Evolutionary conservation across 2,329 filamentous ascomycete species (phyloP), one percentile per base, ranked within the genome.

Genomic region (Lachnellula arida): DNA sequence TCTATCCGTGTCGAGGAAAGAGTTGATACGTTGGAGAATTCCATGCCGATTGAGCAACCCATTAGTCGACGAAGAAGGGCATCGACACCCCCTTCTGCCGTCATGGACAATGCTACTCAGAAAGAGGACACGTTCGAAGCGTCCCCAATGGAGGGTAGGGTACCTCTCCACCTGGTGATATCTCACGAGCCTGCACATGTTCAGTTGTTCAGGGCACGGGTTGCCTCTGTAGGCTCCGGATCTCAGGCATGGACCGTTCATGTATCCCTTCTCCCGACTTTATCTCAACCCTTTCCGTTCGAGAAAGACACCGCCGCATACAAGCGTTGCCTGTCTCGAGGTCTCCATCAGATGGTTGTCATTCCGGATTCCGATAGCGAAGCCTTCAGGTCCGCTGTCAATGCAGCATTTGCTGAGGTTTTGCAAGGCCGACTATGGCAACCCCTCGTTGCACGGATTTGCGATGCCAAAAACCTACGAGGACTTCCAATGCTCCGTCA

Each of bases 301-400:
- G 81, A 84, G 68, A 81, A 81, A 64, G 80, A 84, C 61, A 84
- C 81, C 14, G 78, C 75, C 42, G 81, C 81, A 4, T 85, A 85
- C 68, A 83, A 83, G 64, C 75, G 81, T 44, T 84, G 81, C 46
- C 72, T 84, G 4, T 85, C 81, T 14, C 78, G 81, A 15, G 81
- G 81, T 3, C 74, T 84, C 46, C 81, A 84, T 62, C 79, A 78
- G 56, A 78, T 82, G 70, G 73, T 84, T 17, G 79, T 77, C 8
- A 74, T 85, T 12, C 73, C 74, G 44, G 80, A 78, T 17, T 73
- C 72, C 3, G 75, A 77, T 55, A 75, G 76, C 44, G 68, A 73
- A 32, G 78, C 80, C 0, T 81, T 85, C 63, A 70, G 66, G 11
- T 65, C 61, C 17, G 79, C 80, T 23, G 75, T 84, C 12, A 71